These are phyloP conservation scores for Fusarium pilosicola DNA, from an alignment of 2,329 filamentous ascomycete species.

Conservation along the genomic window DNA sequence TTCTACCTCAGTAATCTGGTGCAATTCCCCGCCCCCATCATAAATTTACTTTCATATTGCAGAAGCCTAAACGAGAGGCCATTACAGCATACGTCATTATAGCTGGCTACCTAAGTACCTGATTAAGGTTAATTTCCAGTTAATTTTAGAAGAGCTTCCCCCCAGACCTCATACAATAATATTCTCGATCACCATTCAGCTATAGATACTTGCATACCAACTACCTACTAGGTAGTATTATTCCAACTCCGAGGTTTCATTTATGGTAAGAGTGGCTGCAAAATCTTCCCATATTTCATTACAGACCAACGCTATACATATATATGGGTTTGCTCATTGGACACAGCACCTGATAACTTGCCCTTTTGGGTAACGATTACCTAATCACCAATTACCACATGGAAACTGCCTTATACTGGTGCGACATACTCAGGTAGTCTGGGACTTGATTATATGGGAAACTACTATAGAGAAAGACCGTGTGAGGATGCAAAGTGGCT, in stretches of 20 bases:
- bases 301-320: constrained; percentile 19
- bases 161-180: not conserved
- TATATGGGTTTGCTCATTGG: constrained; percentile 30
- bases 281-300: constrained; percentile 16
- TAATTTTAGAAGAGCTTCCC: not conserved
- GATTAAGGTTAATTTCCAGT: not conserved
- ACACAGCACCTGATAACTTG: constrained; percentile 10
- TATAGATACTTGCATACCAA: not conserved
- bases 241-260: not conserved
- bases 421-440: not conserved
- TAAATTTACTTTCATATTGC: not conserved
- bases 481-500: not conserved
- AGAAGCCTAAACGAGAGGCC: not conserved
- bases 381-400: not conserved
- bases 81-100: not conserved
- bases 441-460: not conserved
- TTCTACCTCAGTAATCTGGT: not conserved
- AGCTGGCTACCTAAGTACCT: not conserved
- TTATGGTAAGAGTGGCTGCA: not conserved
- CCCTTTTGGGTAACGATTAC: constrained; percentile 29
- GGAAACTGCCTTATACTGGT: not conserved
- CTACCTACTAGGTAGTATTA: not conserved
- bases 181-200: not conserved
- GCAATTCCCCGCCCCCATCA: not conserved
- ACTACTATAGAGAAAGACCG: not conserved